Conservation (phyloP, 2,329 filamentous ascomycete species). For the Neurospora sp. region DNA sequence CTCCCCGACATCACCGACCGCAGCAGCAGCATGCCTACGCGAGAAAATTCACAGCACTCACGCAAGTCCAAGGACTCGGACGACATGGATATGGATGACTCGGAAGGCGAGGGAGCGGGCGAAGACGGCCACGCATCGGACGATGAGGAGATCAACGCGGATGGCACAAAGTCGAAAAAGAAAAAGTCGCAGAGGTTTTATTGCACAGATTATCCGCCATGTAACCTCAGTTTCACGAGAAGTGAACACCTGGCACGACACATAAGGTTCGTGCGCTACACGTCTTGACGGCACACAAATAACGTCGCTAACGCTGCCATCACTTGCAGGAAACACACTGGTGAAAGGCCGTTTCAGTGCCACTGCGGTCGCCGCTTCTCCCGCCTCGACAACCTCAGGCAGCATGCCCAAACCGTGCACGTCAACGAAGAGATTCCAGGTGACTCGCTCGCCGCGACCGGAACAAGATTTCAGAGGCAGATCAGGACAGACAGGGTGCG, state of each 20-base stretch:
- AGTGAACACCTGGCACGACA: slow-evolving; percentile 93
- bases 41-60: slow-evolving; percentile 51
- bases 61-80: slow-evolving; percentile 51
- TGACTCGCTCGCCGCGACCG: slow-evolving; percentile 85
- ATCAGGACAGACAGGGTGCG: slow-evolving; percentile 79
- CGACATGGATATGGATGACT: slow-evolving; percentile 69
- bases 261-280: slow-evolving; percentile 62
- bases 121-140: slow-evolving; percentile 51
- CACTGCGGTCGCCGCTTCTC: slow-evolving; percentile 92
- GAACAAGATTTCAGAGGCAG: slow-evolving; percentile 84
- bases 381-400: slow-evolving; percentile 83
- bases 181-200: slow-evolving; percentile 96
- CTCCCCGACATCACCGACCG: slow-evolving; percentile 34
- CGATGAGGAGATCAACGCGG: slow-evolving; percentile 52
- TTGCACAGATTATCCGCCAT: slow-evolving; percentile 90
- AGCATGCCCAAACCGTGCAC: slow-evolving; percentile 96
- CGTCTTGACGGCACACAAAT: neutral
- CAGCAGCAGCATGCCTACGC: slow-evolving; percentile 30
- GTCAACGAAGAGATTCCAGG: slow-evolving; percentile 94
- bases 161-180: slow-evolving; percentile 72
- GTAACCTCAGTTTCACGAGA: slow-evolving; percentile 86
- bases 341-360: slow-evolving; percentile 91
- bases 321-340: slow-evolving; percentile 74
- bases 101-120: slow-evolving; percentile 49
- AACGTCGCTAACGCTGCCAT: slow-evolving; percentile 14